These are phyloP conservation scores for Metarhizium brunneum DNA, from an alignment of 2,329 filamentous ascomycete genomes.

Conservation along the genomic window DNA sequence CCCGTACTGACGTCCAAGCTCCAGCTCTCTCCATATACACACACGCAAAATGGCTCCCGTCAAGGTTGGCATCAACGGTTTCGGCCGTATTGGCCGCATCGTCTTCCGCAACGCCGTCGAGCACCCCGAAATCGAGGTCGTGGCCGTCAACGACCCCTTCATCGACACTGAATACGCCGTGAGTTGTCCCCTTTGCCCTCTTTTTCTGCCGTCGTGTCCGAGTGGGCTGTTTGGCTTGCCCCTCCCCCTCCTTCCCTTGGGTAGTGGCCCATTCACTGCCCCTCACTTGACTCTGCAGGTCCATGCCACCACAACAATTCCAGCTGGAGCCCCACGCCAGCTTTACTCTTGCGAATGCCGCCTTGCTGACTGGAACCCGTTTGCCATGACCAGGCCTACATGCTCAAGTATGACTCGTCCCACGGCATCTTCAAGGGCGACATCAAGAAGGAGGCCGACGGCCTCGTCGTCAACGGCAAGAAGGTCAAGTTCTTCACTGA, in stretches of 20 bases:
- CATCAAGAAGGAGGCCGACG: constrained; percentile 59
- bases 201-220: background rate
- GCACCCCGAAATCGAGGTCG: constrained; percentile 81
- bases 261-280: background rate
- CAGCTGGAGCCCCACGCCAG: background rate
- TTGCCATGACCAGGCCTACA: constrained; percentile 66
- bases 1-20: constrained; percentile 3
- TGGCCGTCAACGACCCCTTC: constrained; percentile 99
- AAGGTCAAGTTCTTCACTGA: constrained; percentile 89
- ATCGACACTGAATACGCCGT: constrained; percentile 97
- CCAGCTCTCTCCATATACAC: constrained; percentile 3
- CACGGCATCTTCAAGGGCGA: constrained; percentile 96
- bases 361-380: background rate
- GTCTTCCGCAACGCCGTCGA: constrained; percentile 97
- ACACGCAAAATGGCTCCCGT: constrained; percentile 34
- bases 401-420: constrained; percentile 98
- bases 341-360: background rate
- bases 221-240: background rate
- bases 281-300: background rate
- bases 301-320: background rate
- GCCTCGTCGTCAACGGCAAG: constrained; percentile 89
- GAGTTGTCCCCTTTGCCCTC: constrained; percentile 36
- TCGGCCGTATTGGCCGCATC: constrained; percentile 98
- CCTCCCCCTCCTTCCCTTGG: constrained; percentile 8
- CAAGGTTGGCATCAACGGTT: constrained; percentile 98